Evolutionary conservation across 371 early-diverging fungal genomes (phyloP).

Genomic region (Dichotomocladium elegans): DNA sequence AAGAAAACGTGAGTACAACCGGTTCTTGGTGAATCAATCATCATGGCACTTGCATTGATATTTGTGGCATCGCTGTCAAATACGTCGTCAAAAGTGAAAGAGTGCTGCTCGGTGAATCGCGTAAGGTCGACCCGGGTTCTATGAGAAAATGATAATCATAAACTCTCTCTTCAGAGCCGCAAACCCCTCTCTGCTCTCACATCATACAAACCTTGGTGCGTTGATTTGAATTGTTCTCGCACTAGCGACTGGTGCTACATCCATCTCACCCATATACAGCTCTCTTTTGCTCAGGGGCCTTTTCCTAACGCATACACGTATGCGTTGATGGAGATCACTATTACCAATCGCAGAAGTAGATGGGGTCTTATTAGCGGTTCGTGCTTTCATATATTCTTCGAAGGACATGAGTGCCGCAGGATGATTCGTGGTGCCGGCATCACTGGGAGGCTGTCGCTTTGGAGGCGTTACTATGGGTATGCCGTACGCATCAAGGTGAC

Average conservation of each 20-base stretch:
- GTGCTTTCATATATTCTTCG: slow-evolving; percentile 13
- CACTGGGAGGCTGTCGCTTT: slow-evolving; percentile 7
- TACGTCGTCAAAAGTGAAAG: slow-evolving; percentile 95
- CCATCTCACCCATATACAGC: slow-evolving; percentile 64
- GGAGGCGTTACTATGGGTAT: slow-evolving; percentile 8
- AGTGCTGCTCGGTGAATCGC: slow-evolving; percentile 90
- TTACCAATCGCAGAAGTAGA: not conserved
- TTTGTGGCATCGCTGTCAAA: slow-evolving; percentile 84
- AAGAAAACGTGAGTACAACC: too few species aligned
- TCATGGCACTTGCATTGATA: slow-evolving; percentile 52
- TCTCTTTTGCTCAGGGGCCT: slow-evolving; percentile 90
- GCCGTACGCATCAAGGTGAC: slow-evolving; percentile 17
- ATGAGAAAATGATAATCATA: not conserved
- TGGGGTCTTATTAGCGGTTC: not conserved
- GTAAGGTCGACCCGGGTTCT: slow-evolving; percentile 93
- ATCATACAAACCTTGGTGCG: slow-evolving; percentile 77
- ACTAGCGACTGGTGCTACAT: slow-evolving; percentile 72
- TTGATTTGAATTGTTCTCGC: slow-evolving; percentile 73
- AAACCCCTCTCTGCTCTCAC: too few species aligned
- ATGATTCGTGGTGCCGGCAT: slow-evolving; percentile 2
- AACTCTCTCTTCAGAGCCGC: too few species aligned
- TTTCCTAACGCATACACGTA: slow-evolving; percentile 96
- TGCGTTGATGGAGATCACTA: slow-evolving; percentile 66
- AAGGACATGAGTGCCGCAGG: slow-evolving; percentile 2
- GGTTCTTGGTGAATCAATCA: not conserved